Evolutionary conservation across 352 stramenopile genomes (phyloP).

Genomic region (Phytophthora litchii): DNA sequence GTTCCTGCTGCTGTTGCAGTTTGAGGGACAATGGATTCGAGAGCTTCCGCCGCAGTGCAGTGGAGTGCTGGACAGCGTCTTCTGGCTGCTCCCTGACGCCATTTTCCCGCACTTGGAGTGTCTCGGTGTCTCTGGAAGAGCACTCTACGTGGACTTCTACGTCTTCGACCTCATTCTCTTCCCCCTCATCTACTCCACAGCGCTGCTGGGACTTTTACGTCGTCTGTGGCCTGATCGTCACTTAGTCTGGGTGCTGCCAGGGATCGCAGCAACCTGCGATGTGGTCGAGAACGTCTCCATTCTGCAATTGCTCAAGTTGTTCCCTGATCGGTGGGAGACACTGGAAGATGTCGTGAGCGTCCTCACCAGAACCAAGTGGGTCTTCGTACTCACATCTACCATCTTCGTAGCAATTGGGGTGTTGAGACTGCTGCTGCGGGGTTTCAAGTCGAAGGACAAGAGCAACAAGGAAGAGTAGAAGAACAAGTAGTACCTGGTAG

Average conservation of each 20-base stretch:
- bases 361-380: slow-evolving; percentile 47
- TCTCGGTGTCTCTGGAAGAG: slow-evolving; percentile 33
- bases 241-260: slow-evolving; percentile 29
- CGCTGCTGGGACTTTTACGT: slow-evolving; percentile 33
- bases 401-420: slow-evolving; percentile 32
- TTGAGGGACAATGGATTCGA: slow-evolving; percentile 34
- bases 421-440: slow-evolving; percentile 2
- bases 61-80: slow-evolving; percentile 38
- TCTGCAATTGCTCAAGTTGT: slow-evolving; percentile 44
- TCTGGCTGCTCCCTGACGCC: slow-evolving; percentile 34
- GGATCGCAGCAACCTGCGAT: slow-evolving; percentile 38
- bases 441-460: slow-evolving; percentile 1
- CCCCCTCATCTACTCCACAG: slow-evolving; percentile 49
- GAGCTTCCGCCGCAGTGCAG: slow-evolving; percentile 47
- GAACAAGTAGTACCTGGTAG: too few relatives aligned
- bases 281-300: slow-evolving; percentile 54
- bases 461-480: slow-evolving; percentile 19
- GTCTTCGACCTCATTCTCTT: slow-evolving; percentile 55
- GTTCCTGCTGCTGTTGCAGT: slow-evolving; percentile 40
- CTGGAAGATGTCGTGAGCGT: slow-evolving; percentile 42
- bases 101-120: slow-evolving; percentile 48
- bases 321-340: slow-evolving; percentile 29
- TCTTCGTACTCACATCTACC: slow-evolving; percentile 23
- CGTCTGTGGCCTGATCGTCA: slow-evolving; percentile 35
- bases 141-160: slow-evolving; percentile 53